Base-by-base conservation (phyloP, 805 yeast genomes). In the Ogataea populi-albae region DNA sequence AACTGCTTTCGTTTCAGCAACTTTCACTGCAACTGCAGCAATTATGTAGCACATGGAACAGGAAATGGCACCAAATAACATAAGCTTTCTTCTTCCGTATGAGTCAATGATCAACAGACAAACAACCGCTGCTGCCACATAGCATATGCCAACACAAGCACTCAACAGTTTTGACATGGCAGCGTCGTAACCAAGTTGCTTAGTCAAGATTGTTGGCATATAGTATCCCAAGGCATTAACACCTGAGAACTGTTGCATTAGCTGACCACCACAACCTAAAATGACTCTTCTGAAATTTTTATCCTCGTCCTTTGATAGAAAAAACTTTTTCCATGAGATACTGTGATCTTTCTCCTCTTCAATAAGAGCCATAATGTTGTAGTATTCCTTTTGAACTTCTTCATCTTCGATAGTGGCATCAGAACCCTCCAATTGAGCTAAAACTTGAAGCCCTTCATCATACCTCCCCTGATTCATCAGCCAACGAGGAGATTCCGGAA, bases 191-290 rank as follows among this genome's bases (percentile, higher is more conserved):
- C 69, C 71, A 48, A 78, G 73, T 30, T 72, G 66, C 29, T 63
- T 59, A 52, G 71, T 66, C 46, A 74, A 73, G 43, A 75, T 58
- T 27, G 73, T 73, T 16, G 81, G 70, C 22, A 79, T 67, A 49
- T 79, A 79, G 65, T 78, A 79, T 45, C 77, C 77, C 45, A 79
- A 77, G 30, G 82, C 81, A 50, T 79, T 79, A 59, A 81, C 75
- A 50, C 86, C 86, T 33, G 81, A 72, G 47, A 79, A 71, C 58
- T 79, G 85, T 61, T 77, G 83, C 69, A 76, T 75, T 47, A 79
- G 75, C 62, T 79, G 85, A 21, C 30, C 32, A 15, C 43, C 43
- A 24, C 43, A 38, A 11, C 38, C 37, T 10, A 38, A 17, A 16
- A 38, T 26, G n/a, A 38, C 14, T 65, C 81, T 65, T 52, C 70